Evolutionary conservation across 257 asterid genomes (phyloP).

Genomic region (Pogostemon cablin): DNA sequence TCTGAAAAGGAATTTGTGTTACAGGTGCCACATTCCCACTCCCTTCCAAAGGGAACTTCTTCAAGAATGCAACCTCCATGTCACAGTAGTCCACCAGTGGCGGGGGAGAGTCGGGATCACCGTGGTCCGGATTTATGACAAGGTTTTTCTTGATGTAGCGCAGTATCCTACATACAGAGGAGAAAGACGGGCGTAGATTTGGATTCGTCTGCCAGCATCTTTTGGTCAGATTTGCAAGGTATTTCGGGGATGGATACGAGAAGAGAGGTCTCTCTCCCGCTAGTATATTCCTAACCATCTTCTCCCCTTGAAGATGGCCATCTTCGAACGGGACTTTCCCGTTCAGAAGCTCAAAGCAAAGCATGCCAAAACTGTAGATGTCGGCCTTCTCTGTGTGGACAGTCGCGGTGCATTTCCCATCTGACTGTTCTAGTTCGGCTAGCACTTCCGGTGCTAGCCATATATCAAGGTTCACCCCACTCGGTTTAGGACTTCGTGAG

Average conservation of each 20-base stretch:
- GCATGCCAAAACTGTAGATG: slow-evolving; percentile 85
- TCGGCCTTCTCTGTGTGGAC: slow-evolving; percentile 72
- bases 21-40: slow-evolving; percentile 42
- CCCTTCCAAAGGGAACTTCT: slow-evolving; percentile 46
- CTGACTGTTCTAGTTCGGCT: slow-evolving; percentile 56
- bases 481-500: slow-evolving; percentile 36
- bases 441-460: slow-evolving; percentile 90
- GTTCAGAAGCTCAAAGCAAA: slow-evolving; percentile 75
- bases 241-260: slow-evolving; percentile 75
- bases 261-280: slow-evolving; percentile 93
- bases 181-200: slow-evolving; percentile 63
- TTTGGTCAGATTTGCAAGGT: slow-evolving; percentile 63
- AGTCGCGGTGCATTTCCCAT: slow-evolving; percentile 34
- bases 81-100: slow-evolving; percentile 82
- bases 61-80: slow-evolving; percentile 61
- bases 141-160: slow-evolving; percentile 76
- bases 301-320: slow-evolving; percentile 76
- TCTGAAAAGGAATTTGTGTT: slow-evolving; percentile 75
- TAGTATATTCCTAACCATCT: slow-evolving; percentile 63
- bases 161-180: slow-evolving; percentile 69
- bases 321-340: slow-evolving; percentile 85
- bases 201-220: slow-evolving; percentile 89
- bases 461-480: slow-evolving; percentile 50
- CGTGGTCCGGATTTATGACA: slow-evolving; percentile 77
- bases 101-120: slow-evolving; percentile 76